Evolutionary conservation across 192 early-diverging fungal genomes (phyloP).

Genomic region (Backusella macrospora): DNA sequence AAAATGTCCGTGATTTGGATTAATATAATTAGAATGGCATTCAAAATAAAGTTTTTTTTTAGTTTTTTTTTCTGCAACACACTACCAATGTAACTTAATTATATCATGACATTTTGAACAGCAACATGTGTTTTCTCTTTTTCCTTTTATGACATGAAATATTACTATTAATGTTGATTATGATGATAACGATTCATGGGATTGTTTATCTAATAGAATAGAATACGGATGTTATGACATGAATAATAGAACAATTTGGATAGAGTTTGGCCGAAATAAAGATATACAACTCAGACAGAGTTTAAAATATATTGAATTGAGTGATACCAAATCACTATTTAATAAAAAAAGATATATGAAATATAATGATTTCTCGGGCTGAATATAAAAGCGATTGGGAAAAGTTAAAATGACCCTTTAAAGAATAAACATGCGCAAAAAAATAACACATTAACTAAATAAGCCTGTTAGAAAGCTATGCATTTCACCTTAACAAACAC

Average conservation of each 20-base stretch:
- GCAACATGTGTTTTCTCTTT: conserved; percentile 1
- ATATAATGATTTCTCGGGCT: background rate
- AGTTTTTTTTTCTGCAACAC: background rate
- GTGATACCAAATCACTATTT: background rate
- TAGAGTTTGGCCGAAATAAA: no score
- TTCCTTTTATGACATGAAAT: background rate
- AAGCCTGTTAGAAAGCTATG: background rate
- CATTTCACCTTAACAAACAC: background rate
- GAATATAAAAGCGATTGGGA: no score
- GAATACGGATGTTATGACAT: no score
- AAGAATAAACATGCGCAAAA: background rate
- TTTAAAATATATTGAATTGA: background rate
- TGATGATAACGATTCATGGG: no score
- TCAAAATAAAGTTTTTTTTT: background rate
- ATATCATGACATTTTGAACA: background rate
- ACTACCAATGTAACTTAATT: conserved; percentile 5
- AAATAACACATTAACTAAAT: background rate
- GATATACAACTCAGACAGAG: no score
- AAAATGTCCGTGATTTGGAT: background rate
- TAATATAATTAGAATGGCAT: background rate
- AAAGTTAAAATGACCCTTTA: no score
- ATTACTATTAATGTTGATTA: no score
- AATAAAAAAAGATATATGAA: background rate
- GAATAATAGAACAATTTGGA: no score
- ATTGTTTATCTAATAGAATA: background rate